Base-by-base conservation (phyloP, 805 yeast species). In the Wickerhamiella galacta region DNA sequence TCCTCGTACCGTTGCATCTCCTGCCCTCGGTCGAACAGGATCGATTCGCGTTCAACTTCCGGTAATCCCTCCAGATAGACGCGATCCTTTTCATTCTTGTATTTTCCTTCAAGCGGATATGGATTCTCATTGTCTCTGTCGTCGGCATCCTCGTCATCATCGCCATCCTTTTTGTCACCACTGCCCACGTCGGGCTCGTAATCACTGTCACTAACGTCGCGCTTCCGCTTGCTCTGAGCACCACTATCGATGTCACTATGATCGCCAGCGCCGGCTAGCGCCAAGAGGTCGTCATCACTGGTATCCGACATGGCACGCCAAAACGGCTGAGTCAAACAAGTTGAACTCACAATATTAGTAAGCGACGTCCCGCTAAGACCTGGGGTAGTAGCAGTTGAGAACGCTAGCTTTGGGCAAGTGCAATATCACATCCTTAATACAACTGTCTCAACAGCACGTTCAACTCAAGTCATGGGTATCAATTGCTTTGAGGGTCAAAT, bases 261-360 rank as follows among this genome's bases (percentile, higher is more conserved):
- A 21, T 68, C 72, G 33, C 66, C 76, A 17, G 67, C 73, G 39
- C 92, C 96, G 32, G 98, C 98, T 47, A 90, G 69, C 15, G 95
- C 96, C 51, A 87, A 69, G 60, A 90, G 68, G 68, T 90, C 98
- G 54, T 87, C 96, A 53, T 85, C 95, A 50, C 82, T 70, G 16
- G 27, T 34, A 38, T 54, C 60, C 14, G 40, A 30, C 40, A 37
- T 37, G 33, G n/a, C n/a, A n/a, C n/a, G n/a, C n/a, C n/a, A n/a
- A n/a, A n/a, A n/a, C n/a, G n/a, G n/a, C n/a, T n/a, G n/a, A n/a
- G n/a, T n/a, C n/a, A n/a, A n/a, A n/a, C n/a, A n/a, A n/a, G n/a
- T n/a, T n/a, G n/a, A n/a, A n/a, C n/a, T n/a, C n/a, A n/a, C n/a
- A n/a, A n/a, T n/a, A n/a, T n/a, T n/a, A n/a, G n/a, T n/a, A n/a